These are phyloP conservation scores for Schizophyllum amplum DNA, from an alignment of 1,284 basidiomycete genomes.

Conservation along the genomic window DNA sequence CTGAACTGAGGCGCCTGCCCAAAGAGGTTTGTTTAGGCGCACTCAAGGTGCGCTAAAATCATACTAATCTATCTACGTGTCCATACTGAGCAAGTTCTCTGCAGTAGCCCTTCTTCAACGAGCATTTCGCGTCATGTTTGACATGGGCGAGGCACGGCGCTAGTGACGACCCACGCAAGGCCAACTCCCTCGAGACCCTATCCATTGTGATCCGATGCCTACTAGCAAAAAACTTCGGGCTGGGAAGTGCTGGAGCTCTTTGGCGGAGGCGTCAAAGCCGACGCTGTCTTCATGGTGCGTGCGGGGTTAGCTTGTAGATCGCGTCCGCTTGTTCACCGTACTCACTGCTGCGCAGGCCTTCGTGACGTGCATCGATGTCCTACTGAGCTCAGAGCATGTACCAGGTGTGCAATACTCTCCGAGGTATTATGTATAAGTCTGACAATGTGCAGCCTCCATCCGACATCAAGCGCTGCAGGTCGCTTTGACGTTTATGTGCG, in stretches of 20 bases:
- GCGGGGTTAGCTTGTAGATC: not conserved
- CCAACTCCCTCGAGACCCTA: constrained; percentile 42
- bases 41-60: constrained; percentile 30
- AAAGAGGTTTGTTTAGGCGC: constrained; percentile 33
- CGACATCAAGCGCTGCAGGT: constrained; percentile 49
- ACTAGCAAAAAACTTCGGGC: constrained; percentile 48
- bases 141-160: constrained; percentile 24
- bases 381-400: constrained; percentile 33
- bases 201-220: constrained; percentile 35
- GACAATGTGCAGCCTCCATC: constrained; percentile 28
- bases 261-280: constrained; percentile 51
- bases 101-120: constrained; percentile 46
- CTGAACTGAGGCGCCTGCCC: constrained; percentile 24
- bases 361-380: constrained; percentile 33
- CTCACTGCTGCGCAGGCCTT: constrained; percentile 31
- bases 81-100: constrained; percentile 2
- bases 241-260: constrained; percentile 66
- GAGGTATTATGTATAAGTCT: constrained; percentile 1
- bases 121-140: constrained; percentile 38
- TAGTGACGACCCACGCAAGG: constrained; percentile 29
- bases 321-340: not conserved
- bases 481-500: constrained; percentile 46
- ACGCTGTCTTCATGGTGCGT: constrained; percentile 42
- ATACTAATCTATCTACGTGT: constrained; percentile 7
- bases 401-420: constrained; percentile 29